phyloP scores from a whole-genome alignment of 1,284 basidiomycete genomes.

The Sporisorium exsertum region DNA sequence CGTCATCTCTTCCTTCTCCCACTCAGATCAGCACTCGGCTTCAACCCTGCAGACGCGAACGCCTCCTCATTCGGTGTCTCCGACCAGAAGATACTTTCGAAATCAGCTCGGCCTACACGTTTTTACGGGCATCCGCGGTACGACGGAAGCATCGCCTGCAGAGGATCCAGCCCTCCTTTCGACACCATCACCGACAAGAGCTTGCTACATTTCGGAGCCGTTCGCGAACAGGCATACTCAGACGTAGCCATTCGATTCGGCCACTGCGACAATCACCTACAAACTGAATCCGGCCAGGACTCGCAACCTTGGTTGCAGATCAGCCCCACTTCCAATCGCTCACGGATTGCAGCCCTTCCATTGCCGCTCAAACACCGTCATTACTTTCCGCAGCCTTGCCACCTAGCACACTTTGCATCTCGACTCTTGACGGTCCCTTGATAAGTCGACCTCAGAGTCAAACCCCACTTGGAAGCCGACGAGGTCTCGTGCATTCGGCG shows the following conservation, averaged over 20 bases:
- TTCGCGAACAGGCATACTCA: not conserved
- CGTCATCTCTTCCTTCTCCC: not conserved
- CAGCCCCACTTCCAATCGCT: not conserved
- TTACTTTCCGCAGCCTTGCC: not conserved
- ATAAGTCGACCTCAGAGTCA: slow-evolving; percentile 25
- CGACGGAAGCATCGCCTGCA: not conserved
- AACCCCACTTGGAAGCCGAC: slow-evolving; percentile 42
- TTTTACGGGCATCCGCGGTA: not conserved
- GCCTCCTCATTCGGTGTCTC: not conserved
- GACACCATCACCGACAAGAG: not conserved
- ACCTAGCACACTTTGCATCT: not conserved
- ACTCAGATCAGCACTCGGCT: not conserved
- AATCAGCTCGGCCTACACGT: not conserved
- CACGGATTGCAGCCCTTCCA: not conserved
- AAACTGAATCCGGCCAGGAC: no score
- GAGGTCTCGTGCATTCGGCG: slow-evolving; percentile 26
- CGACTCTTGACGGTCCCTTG: slow-evolving; percentile 18
- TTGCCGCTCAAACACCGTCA: no score
- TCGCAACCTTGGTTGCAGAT: no score
- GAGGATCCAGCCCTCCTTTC: no score
- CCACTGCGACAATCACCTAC: not conserved
- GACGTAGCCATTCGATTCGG: not conserved
- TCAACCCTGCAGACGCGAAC: not conserved
- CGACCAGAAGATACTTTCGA: not conserved
- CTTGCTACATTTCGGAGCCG: not conserved